Percentiles rank a stretch among this genome's conserved stretches.
phyloP scores from a whole-genome alignment of 2,329 filamentous ascomycete species.

The Clonostachys byssicola region DNA sequence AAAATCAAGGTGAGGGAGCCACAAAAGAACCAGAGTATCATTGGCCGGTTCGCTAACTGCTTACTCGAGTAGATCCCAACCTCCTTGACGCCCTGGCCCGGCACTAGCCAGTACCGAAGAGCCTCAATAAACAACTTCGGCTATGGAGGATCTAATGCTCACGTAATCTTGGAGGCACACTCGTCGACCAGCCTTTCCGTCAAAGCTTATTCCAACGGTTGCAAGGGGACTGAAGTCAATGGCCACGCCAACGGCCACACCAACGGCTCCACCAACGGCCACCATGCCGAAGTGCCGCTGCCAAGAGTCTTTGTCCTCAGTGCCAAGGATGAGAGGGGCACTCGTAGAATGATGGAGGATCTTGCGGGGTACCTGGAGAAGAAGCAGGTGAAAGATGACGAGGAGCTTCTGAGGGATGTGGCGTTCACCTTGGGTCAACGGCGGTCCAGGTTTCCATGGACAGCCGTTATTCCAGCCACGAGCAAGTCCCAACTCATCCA shows the following conservation, averaged over 20 bases:
- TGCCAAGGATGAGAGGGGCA: slow-evolving; percentile 18
- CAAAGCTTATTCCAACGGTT: neutral
- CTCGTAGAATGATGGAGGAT: slow-evolving; percentile 10
- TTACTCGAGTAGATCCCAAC: no score
- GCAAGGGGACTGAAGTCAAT: neutral
- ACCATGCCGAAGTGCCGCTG: neutral
- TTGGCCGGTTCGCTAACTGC: no score
- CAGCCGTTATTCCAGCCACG: no score
- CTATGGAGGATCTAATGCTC: slow-evolving; percentile 19
- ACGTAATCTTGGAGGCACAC: slow-evolving; percentile 11
- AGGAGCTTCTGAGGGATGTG: slow-evolving; percentile 1
- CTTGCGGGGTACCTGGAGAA: neutral
- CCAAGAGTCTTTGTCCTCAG: slow-evolving; percentile 24
- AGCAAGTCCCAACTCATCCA: no score
- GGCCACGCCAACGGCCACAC: neutral
- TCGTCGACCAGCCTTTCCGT: neutral
- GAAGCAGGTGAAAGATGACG: neutral
- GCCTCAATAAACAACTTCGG: slow-evolving; percentile 11
- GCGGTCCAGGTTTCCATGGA: neutral
- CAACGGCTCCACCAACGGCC: neutral
- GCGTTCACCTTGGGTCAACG: slow-evolving; percentile 9
- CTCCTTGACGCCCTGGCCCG: no score
- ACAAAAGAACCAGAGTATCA: no score
- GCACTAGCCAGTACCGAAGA: no score
- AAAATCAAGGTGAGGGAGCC: slow-evolving; percentile 13